Percentiles rank a stretch among this genome's conserved stretches.
Evolutionary conservation across 345 rosid genomes (phyloP).

Genomic region (Eucalyptus virginea): DNA sequence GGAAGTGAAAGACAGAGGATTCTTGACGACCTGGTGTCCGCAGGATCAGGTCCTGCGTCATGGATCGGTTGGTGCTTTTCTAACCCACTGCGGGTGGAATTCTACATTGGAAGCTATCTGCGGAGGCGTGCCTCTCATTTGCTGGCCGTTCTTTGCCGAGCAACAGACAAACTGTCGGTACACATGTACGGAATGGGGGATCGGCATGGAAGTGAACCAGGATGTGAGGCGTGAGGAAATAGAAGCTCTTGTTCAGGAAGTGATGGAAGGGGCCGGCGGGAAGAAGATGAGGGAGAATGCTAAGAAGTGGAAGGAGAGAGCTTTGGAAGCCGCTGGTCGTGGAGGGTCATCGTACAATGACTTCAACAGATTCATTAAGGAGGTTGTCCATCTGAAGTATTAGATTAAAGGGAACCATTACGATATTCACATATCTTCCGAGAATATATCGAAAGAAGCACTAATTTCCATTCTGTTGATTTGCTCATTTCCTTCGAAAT

Average conservation of each 20-base stretch:
- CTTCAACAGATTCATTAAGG: slow-evolving; percentile 1
- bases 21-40: slow-evolving; percentile 15
- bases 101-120: slow-evolving; percentile 6
- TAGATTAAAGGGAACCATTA: neutral
- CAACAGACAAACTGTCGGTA: slow-evolving; percentile 14
- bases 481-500: neutral
- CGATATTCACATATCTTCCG: neutral
- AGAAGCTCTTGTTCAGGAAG: neutral
- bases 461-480: neutral
- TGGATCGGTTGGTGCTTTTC: slow-evolving; percentile 11
- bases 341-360: slow-evolving; percentile 6
- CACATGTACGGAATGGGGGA: slow-evolving; percentile 7
- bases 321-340: neutral
- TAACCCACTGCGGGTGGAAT: slow-evolving; percentile 31
- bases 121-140: slow-evolving; percentile 5
- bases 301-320: slow-evolving; percentile 11
- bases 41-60: slow-evolving; percentile 12
- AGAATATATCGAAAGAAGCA: neutral
- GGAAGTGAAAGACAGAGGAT: slow-evolving; percentile 5
- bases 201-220: slow-evolving; percentile 7
- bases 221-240: slow-evolving; percentile 6
- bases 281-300: slow-evolving; percentile 4
- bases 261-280: slow-evolving; percentile 5
- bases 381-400: neutral
- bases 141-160: slow-evolving; percentile 24